A percentile compares a stretch with the other conserved stretches of the same genome.
Conservation (phyloP, 345 rosid species). For the Odontarrhena argentea region DNA sequence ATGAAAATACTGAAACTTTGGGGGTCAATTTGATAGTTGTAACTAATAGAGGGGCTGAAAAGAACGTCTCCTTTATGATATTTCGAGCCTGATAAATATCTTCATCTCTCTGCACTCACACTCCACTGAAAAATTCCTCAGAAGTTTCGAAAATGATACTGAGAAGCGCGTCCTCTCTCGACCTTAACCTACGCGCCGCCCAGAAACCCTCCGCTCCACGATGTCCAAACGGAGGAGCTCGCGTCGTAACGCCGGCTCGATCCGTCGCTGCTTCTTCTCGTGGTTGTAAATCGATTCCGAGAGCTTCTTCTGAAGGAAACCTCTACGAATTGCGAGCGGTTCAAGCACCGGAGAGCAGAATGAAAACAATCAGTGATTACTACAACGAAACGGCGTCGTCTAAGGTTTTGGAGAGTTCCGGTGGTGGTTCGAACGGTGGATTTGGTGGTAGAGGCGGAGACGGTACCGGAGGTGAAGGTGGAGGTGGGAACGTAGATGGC, state of each 20-base stretch:
- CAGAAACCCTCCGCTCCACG: constrained; percentile 37
- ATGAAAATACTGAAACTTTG: neutral
- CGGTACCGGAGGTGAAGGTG: constrained; percentile 39
- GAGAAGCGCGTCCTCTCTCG: constrained; percentile 58
- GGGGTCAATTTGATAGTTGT: neutral
- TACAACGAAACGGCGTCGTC: constrained; percentile 18
- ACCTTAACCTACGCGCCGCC: constrained; percentile 52
- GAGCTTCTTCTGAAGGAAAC: constrained; percentile 40
- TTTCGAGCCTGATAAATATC: constrained; percentile 34
- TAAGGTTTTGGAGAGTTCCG: constrained; percentile 17
- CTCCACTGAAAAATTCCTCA: constrained; percentile 30
- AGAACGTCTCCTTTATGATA: constrained; percentile 17
- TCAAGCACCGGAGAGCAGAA: constrained; percentile 19
- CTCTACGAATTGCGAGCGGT: constrained; percentile 23
- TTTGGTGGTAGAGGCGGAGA: constrained; percentile 44
- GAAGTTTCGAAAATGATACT: constrained; percentile 44
- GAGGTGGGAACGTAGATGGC: constrained; percentile 50
- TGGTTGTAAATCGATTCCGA: constrained; percentile 31
- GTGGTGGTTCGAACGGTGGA: constrained; percentile 51
- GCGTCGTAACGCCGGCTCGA: constrained; percentile 41
- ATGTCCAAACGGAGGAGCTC: constrained; percentile 46
- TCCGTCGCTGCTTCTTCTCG: constrained; percentile 37
- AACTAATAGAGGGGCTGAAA: neutral
- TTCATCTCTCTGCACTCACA: constrained; percentile 8
- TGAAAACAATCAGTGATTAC: constrained; percentile 16